Evolutionary conservation across 225 moss, liverwort and hornwort species (phyloP).

Genomic region (Pseudoscleropodium purum): DNA sequence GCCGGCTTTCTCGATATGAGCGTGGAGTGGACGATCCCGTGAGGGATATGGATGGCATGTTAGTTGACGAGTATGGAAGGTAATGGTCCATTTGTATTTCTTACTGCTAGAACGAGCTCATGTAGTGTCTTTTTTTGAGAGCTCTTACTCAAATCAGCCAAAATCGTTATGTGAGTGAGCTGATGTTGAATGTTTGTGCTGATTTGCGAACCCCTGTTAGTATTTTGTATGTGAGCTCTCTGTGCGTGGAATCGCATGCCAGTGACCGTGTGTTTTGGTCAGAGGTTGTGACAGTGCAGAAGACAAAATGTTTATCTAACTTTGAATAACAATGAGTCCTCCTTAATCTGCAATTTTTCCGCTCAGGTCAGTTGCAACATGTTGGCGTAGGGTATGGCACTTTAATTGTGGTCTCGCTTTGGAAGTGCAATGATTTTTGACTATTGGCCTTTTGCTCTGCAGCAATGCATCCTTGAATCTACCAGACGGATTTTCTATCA

Average conservation of each 20-base stretch:
- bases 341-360: neutral
- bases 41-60: conserved; percentile 98
- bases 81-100: neutral
- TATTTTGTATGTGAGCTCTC: neutral
- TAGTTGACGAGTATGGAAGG: conserved; percentile 99
- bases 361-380: neutral
- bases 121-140: neutral
- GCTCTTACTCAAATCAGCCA: neutral
- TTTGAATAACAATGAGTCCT: neutral
- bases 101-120: neutral
- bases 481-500: conserved; percentile 69
- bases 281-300: neutral
- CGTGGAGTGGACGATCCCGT: conserved; percentile 98
- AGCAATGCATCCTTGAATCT: conserved; percentile 94
- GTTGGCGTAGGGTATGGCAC: neutral
- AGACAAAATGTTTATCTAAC: neutral
- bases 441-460: conserved; percentile 16
- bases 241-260: neutral
- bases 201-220: neutral
- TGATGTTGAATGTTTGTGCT: neutral
- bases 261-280: neutral
- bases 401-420: neutral
- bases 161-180: neutral
- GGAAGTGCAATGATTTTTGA: neutral
- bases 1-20: conserved; percentile 89